These are phyloP conservation scores for Ogataea neopini DNA, from an alignment of 805 yeast genomes.

Conservation along the genomic window DNA sequence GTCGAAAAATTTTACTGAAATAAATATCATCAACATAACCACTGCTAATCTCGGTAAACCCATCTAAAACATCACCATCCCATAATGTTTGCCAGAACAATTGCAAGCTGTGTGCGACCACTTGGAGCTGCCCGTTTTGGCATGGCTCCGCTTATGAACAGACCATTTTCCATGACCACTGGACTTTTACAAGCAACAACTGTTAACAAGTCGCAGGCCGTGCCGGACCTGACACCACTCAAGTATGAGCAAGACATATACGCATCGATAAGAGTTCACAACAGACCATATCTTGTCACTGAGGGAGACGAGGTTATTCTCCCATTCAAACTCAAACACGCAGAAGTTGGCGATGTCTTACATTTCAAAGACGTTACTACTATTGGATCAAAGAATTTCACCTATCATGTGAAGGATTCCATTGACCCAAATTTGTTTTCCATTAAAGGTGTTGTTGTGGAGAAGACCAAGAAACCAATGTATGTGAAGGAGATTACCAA, in stretches of 20 bases:
- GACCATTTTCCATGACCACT: background rate
- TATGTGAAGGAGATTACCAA: conserved; percentile 72
- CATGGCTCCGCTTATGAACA: background rate
- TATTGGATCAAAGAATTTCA: conserved; percentile 83
- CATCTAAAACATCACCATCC: background rate
- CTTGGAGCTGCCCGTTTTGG: background rate
- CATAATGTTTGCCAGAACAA: conserved; percentile 3
- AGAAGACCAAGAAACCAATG: conserved; percentile 80
- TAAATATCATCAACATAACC: background rate
- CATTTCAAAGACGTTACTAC: conserved; percentile 73
- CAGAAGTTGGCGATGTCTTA: conserved; percentile 81
- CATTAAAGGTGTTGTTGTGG: conserved; percentile 78
- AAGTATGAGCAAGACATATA: conserved; percentile 69
- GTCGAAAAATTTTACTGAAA: conserved; percentile 10
- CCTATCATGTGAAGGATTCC: conserved; percentile 52
- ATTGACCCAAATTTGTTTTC: conserved; percentile 55
- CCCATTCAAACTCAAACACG: conserved; percentile 76
- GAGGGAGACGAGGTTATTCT: conserved; percentile 82
- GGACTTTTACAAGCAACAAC: background rate
- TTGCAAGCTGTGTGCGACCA: conserved; percentile 4
- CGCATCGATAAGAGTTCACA: conserved; percentile 80
- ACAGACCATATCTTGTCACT: conserved; percentile 85
- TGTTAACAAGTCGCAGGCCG: conserved; percentile 5
- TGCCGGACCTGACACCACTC: conserved; percentile 56
- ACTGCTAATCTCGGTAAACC: background rate